phyloP scores from a whole-genome alignment of 805 yeast species.

The Wickerhamiella sorbophila region DNA sequence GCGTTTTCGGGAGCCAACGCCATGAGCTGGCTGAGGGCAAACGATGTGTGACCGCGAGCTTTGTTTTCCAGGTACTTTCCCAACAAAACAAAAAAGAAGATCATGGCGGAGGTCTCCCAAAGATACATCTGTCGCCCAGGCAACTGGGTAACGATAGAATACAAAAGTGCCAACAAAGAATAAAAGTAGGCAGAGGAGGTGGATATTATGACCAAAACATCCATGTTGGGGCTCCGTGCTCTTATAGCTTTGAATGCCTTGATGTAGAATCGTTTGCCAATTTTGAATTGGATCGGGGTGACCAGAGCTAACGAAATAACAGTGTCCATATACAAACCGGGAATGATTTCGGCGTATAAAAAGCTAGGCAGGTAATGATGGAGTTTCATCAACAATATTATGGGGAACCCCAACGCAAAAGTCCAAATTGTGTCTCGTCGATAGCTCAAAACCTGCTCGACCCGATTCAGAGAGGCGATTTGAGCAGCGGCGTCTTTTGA shows the following conservation, averaged over 20 bases:
- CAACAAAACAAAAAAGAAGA: slow-evolving; percentile 65
- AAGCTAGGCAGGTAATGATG: slow-evolving; percentile 23
- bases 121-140: slow-evolving; percentile 24
- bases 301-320: slow-evolving; percentile 45
- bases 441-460: slow-evolving; percentile 66
- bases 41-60: slow-evolving; percentile 88
- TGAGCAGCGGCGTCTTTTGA: slow-evolving; percentile 51
- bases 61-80: slow-evolving; percentile 87
- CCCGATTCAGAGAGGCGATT: slow-evolving; percentile 48
- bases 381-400: slow-evolving; percentile 33
- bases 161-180: slow-evolving; percentile 48
- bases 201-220: slow-evolving; percentile 70
- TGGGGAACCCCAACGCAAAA: slow-evolving; percentile 46
- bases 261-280: slow-evolving; percentile 55
- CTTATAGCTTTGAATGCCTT: slow-evolving; percentile 51
- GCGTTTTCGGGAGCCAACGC: slow-evolving; percentile 72
- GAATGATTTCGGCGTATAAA: slow-evolving; percentile 29
- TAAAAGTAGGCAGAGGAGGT: slow-evolving; percentile 66
- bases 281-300: slow-evolving; percentile 44
- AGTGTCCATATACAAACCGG: slow-evolving; percentile 55
- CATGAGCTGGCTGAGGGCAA: slow-evolving; percentile 68
- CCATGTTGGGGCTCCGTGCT: slow-evolving; percentile 79
- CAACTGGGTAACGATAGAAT: slow-evolving; percentile 27
- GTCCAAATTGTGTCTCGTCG: slow-evolving; percentile 38
- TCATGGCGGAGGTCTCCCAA: slow-evolving; percentile 80